Percentiles rank a stretch among this genome's conserved stretches.
Conservation (phyloP, 73 alveolate genomes). For the Symbiodinium pilosum region DNA sequence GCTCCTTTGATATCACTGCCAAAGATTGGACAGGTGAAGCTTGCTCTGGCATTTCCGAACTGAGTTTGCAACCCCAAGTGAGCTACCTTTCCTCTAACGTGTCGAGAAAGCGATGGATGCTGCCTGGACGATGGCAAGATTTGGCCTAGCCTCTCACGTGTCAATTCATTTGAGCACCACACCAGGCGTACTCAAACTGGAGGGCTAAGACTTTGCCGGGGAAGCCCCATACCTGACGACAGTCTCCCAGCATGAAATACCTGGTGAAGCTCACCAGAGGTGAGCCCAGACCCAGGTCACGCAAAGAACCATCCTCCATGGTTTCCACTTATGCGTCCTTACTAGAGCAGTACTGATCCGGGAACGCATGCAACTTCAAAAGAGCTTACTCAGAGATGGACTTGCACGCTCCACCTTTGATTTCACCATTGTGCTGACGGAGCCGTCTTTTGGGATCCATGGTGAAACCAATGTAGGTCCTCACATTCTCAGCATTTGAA, state of each 20-base stretch:
- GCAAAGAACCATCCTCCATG: constrained; percentile 87
- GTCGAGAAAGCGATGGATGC: constrained; percentile 49
- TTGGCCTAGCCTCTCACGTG: background rate
- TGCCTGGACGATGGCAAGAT: constrained; percentile 3
- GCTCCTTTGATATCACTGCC: too few species aligned
- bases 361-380: background rate
- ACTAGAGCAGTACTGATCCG: background rate
- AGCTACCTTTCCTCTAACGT: constrained; percentile 43
- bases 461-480: constrained; percentile 92
- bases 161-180: background rate
- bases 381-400: background rate
- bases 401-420: constrained; percentile 58
- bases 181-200: constrained; percentile 90
- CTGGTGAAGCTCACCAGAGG: background rate
- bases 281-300: background rate
- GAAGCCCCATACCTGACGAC: constrained; percentile 67
- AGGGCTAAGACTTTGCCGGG: constrained; percentile 67
- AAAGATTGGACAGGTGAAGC: too few species aligned
- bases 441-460: constrained; percentile 72
- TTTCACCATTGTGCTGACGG: constrained; percentile 93
- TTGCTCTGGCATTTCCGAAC: too few species aligned
- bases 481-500: background rate
- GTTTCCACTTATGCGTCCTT: constrained; percentile 76
- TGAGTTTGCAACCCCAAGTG: constrained; percentile 32
- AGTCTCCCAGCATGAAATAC: background rate